Evolutionary conservation across 75 land plant species (phyloP).

Genomic region (Pseudotsuga menziesii): DNA sequence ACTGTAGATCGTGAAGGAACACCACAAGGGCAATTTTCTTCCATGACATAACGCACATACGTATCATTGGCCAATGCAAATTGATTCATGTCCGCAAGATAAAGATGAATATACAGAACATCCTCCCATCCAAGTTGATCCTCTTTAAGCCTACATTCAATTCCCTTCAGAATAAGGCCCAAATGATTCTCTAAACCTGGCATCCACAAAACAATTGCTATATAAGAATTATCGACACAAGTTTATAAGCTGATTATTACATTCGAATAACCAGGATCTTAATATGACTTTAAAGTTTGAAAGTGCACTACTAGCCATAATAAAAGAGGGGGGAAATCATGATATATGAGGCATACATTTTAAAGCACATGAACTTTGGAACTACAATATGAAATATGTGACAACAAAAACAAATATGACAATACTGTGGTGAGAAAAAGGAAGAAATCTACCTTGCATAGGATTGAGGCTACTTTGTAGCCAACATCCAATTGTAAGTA

Average conservation of each 20-base stretch:
- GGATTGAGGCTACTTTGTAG: slow-evolving; percentile 19
- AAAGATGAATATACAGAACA: slow-evolving; percentile 88
- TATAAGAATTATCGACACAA: neutral
- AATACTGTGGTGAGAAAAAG: neutral
- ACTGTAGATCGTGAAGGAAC: slow-evolving; percentile 94
- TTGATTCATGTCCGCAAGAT: slow-evolving; percentile 69
- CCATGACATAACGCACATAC: slow-evolving; percentile 69
- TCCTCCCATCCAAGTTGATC: slow-evolving; percentile 60
- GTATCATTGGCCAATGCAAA: slow-evolving; percentile 72
- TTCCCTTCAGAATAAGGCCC: slow-evolving; percentile 32
- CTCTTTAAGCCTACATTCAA: slow-evolving; percentile 42
- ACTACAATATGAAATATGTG: neutral
- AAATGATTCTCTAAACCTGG: slow-evolving; percentile 52
- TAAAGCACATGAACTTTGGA: neutral
- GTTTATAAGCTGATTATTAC: neutral
- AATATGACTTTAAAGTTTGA: neutral
- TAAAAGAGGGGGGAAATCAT: neutral
- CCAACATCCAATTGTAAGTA: slow-evolving; percentile 53
- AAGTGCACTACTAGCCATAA: neutral
- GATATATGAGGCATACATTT: neutral
- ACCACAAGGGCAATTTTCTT: slow-evolving; percentile 71
- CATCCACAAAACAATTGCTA: slow-evolving; percentile 3
- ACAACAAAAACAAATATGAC: neutral
- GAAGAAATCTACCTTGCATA: slow-evolving; percentile 21
- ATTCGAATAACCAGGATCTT: neutral